Evolutionary conservation across 2,329 filamentous ascomycete species (phyloP).

Genomic region (Penicillium sp.): DNA sequence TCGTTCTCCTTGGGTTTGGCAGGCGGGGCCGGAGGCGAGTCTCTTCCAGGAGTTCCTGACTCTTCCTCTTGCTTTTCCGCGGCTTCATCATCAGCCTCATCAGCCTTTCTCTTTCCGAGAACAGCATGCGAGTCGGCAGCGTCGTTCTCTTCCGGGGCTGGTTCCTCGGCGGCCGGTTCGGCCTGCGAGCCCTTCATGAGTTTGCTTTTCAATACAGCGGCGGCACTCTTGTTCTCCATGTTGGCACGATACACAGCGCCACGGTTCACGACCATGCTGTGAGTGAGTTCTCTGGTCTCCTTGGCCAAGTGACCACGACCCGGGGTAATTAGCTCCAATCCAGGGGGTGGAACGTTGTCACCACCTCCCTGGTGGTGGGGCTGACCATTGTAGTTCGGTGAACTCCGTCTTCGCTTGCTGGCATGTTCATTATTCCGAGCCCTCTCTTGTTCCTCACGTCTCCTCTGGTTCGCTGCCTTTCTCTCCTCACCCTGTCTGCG

Average conservation of each 20-base stretch:
- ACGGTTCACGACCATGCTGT: conserved; percentile 84
- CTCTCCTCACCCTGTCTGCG: conserved; percentile 84
- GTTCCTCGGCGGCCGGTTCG: conserved; percentile 19
- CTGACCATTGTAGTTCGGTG: conserved; percentile 41
- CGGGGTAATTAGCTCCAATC: conserved; percentile 60
- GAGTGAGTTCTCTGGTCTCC: conserved; percentile 66
- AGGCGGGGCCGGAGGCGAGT: conserved; percentile 56
- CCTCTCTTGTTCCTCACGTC: conserved; percentile 71
- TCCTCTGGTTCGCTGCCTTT: conserved; percentile 74
- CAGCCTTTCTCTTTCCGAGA: conserved; percentile 63
- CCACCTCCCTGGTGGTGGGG: conserved; percentile 25
- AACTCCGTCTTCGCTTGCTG: conserved; percentile 46
- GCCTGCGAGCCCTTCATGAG: conserved; percentile 54
- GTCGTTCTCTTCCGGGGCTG: conserved; percentile 26
- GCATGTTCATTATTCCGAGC: conserved; percentile 48
- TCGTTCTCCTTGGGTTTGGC: conserved; percentile 57
- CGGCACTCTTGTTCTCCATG: conserved; percentile 88
- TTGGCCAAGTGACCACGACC: conserved; percentile 54
- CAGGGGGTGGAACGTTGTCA: conserved; percentile 42
- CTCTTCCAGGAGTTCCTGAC: conserved; percentile 58
- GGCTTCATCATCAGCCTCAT: conserved; percentile 65
- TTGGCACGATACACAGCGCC: conserved; percentile 67
- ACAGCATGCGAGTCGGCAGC: conserved; percentile 33
- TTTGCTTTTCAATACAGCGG: conserved; percentile 79
- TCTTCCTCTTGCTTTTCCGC: conserved; percentile 51